Evolutionary conservation across 345 rosid species (phyloP).

Genomic region (Psidium guajava): DNA sequence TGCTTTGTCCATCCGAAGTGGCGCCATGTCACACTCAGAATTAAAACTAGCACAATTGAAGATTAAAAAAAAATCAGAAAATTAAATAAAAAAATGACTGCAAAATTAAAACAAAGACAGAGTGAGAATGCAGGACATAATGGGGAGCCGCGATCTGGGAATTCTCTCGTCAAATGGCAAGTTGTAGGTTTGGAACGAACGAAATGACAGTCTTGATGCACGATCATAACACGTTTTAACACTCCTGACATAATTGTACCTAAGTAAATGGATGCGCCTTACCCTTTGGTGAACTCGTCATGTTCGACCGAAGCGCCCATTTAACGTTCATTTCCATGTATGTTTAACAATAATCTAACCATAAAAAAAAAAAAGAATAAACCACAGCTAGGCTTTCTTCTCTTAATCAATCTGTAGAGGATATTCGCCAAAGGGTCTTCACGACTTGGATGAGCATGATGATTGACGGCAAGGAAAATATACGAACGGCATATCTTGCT

Average conservation of each 20-base stretch:
- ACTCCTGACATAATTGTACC: background rate
- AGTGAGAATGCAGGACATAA: background rate
- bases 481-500: background rate
- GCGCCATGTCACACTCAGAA: background rate
- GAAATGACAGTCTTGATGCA: background rate
- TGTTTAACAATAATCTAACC: background rate
- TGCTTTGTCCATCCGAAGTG: background rate
- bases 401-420: background rate
- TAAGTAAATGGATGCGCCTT: background rate
- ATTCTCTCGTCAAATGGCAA: background rate
- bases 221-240: background rate
- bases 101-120: background rate
- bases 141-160: background rate
- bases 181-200: background rate
- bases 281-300: background rate
- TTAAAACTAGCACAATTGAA: background rate
- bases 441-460: background rate
- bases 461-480: background rate
- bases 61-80: background rate
- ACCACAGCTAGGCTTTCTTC: background rate
- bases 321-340: background rate
- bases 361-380: background rate
- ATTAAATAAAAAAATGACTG: background rate
- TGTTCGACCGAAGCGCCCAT: too few relatives aligned
- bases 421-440: background rate